phyloP scores from a whole-genome alignment of 192 early-diverging fungal species.

The Entrophospora sp. region DNA sequence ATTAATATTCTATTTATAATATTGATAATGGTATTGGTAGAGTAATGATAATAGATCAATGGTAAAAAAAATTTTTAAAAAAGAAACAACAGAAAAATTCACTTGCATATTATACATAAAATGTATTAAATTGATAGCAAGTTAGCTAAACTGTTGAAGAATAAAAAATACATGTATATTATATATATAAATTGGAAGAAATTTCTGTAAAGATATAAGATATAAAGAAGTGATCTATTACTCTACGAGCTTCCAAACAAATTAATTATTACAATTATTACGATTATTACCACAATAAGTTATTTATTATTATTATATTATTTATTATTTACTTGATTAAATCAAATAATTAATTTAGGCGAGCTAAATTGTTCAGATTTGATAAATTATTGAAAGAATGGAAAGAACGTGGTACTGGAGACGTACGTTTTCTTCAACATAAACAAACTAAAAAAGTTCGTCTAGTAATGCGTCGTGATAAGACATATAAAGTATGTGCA shows the following conservation, averaged over 20 bases:
- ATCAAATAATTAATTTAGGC: conserved; percentile 41
- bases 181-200: conserved; percentile 5
- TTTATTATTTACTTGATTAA: neutral
- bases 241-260: conserved; percentile 16
- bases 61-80: neutral
- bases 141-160: conserved; percentile 21
- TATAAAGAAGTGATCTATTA: neutral
- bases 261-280: neutral
- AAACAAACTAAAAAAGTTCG: conserved; percentile 83
- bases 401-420: conserved; percentile 99
- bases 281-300: neutral
- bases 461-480: conserved; percentile 97
- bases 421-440: conserved; percentile 93
- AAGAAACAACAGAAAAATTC: neutral
- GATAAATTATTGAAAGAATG: conserved; percentile 87
- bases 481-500: conserved; percentile 97
- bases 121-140: neutral
- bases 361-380: conserved; percentile 97
- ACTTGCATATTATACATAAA: conserved; percentile 1
- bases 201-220: neutral
- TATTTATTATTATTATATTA: neutral
- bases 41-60: neutral
- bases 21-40: neutral
- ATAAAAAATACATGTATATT: too few relatives aligned
- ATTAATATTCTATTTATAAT: too few relatives aligned